Evolutionary conservation across 805 yeast genomes (phyloP).

Genomic region (Wickerhamomyces chaumierensis): DNA sequence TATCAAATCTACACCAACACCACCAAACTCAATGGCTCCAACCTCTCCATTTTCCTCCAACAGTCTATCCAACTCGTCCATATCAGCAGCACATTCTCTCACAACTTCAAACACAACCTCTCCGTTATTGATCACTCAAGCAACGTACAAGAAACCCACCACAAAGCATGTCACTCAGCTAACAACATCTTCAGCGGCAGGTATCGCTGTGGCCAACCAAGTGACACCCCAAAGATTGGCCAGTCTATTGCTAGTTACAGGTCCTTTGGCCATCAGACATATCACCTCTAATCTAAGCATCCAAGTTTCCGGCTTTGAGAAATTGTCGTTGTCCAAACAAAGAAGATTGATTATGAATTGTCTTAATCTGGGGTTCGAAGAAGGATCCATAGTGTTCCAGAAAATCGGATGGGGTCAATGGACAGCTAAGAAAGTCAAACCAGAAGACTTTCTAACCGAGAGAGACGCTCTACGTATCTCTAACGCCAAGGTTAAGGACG

Average conservation of each 20-base stretch:
- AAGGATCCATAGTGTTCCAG: conserved; percentile 55
- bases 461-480: conserved; percentile 30
- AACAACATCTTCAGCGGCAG: conserved; percentile 79
- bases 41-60: conserved; percentile 18
- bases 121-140: conserved; percentile 16
- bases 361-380: conserved; percentile 58
- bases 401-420: conserved; percentile 98
- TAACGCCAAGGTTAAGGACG: conserved; percentile 34
- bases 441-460: conserved; percentile 24
- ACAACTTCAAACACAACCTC: conserved; percentile 8
- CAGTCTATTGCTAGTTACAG: conserved; percentile 53
- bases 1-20: conserved; percentile 5
- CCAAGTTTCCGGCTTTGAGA: conserved; percentile 72
- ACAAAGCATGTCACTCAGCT: conserved; percentile 24
- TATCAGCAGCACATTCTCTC: conserved; percentile 4
- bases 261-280: conserved; percentile 86
- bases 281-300: conserved; percentile 67
- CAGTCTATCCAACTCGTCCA: conserved; percentile 9
- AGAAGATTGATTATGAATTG: conserved; percentile 85
- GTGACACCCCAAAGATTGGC: conserved; percentile 77
- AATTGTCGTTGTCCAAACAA: conserved; percentile 75
- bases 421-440: conserved; percentile 56
- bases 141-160: conserved; percentile 18
- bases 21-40: conserved; percentile 17
- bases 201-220: conserved; percentile 75